These are phyloP conservation scores for Termitomyces sp. DNA, from an alignment of 1,284 basidiomycete genomes.

Conservation along the genomic window DNA sequence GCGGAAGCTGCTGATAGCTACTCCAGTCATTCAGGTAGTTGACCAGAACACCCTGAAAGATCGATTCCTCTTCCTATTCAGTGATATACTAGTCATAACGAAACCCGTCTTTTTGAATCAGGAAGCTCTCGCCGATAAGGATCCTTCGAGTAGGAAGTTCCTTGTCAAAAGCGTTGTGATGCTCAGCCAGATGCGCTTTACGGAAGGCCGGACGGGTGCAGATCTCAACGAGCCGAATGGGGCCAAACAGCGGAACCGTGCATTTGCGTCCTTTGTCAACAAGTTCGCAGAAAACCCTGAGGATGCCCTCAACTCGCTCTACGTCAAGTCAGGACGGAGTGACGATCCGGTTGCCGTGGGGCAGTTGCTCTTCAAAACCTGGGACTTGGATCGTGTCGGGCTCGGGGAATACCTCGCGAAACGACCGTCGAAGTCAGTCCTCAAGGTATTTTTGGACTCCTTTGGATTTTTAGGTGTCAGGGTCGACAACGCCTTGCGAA, in stretches of 20 bases:
- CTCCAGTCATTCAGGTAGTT: conserved; percentile 90
- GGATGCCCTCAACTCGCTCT: conserved; percentile 61
- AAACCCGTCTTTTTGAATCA: conserved; percentile 66
- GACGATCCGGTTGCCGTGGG: conserved; percentile 69
- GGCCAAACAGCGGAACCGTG: conserved; percentile 45
- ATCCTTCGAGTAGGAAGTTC: conserved; percentile 76
- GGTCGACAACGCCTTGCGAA: conserved; percentile 85
- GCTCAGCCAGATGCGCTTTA: conserved; percentile 67
- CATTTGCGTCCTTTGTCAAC: conserved; percentile 65
- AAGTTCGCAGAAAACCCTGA: conserved; percentile 75
- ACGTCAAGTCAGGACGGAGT: conserved; percentile 50
- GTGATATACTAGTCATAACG: conserved; percentile 85
- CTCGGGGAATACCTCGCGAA: conserved; percentile 80
- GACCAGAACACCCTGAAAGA: conserved; percentile 94
- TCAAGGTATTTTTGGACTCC: conserved; percentile 81
- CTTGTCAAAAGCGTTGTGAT: conserved; percentile 84
- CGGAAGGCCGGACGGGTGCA: conserved; percentile 57
- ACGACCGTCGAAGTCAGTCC: conserved; percentile 64
- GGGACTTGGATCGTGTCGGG: conserved; percentile 79
- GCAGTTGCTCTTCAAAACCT: conserved; percentile 78
- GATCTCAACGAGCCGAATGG: conserved; percentile 40
- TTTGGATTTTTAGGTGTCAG: conserved; percentile 82
- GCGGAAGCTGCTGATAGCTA: conserved; percentile 77
- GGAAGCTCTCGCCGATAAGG: conserved; percentile 58
- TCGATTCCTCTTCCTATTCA: conserved; percentile 93